Evolutionary conservation across 768 basidiomycete species (phyloP).

Genomic region (Tylopilus sp.): DNA sequence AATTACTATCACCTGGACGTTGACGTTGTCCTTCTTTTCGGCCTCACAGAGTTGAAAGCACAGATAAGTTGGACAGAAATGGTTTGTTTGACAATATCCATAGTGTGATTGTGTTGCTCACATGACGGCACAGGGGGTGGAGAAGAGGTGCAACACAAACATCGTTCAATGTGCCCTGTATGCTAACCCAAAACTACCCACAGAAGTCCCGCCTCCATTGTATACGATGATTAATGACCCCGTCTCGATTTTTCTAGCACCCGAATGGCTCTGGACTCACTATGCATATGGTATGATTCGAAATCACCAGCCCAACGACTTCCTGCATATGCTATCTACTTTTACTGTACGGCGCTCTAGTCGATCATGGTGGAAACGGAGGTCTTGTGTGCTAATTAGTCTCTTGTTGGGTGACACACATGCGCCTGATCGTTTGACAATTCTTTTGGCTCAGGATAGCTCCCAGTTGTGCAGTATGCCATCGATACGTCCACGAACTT

Average conservation of each 20-base stretch:
- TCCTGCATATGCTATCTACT: neutral
- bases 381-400: too few species aligned
- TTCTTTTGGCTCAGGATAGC: too few species aligned
- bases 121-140: constrained; percentile 10
- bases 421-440: too few species aligned
- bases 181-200: neutral
- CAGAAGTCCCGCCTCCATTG: constrained; percentile 21
- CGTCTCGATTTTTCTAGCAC: neutral
- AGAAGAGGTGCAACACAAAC: constrained; percentile 13
- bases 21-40: constrained; percentile 47
- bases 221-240: constrained; percentile 13
- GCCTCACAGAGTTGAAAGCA: constrained; percentile 49
- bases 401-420: too few species aligned
- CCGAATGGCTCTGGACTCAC: neutral
- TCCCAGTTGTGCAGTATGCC: too few species aligned
- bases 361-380: too few species aligned
- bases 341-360: neutral
- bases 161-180: neutral
- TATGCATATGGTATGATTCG: neutral
- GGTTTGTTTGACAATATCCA: too few species aligned
- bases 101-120: neutral
- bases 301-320: neutral
- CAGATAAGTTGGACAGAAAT: constrained; percentile 52
- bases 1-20: constrained; percentile 14
- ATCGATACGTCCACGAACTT: too few species aligned